These are phyloP conservation scores for Fusarium subtropicale DNA, from an alignment of 2,329 filamentous ascomycete species.

Conservation along the genomic window DNA sequence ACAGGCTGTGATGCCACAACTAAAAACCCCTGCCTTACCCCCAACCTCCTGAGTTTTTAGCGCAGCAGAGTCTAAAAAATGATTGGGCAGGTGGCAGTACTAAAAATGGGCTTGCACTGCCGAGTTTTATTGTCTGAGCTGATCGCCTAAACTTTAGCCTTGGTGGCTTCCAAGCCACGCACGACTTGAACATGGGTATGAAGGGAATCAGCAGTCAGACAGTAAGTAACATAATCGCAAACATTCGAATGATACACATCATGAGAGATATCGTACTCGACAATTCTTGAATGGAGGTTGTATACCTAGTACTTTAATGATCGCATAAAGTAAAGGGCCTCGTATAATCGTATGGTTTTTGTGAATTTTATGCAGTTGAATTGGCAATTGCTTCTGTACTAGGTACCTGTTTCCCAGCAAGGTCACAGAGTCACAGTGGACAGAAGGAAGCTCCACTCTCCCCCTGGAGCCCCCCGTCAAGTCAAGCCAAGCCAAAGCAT, in stretches of 20 bases:
- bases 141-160: conserved; percentile 2
- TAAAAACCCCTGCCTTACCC: conserved; percentile 20
- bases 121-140: conserved; percentile 20
- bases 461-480: conserved; percentile 24
- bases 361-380: conserved; percentile 3
- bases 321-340: background rate
- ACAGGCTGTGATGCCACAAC: background rate
- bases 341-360: background rate
- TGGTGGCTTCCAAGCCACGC: conserved; percentile 19
- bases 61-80: conserved; percentile 11
- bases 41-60: conserved; percentile 43
- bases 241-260: background rate
- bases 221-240: conserved; percentile 4
- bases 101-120: background rate
- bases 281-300: background rate
- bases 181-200: conserved; percentile 24
- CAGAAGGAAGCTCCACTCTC: conserved; percentile 26
- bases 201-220: conserved; percentile 16
- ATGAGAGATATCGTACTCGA: background rate
- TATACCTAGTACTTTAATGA: background rate
- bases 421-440: conserved; percentile 12
- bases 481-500: conserved; percentile 25
- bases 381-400: background rate
- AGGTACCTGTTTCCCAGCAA: conserved; percentile 1
- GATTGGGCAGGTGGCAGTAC: background rate